Evolutionary conservation across 306 rosid genomes (phyloP).

Genomic region (Malus domestica): DNA sequence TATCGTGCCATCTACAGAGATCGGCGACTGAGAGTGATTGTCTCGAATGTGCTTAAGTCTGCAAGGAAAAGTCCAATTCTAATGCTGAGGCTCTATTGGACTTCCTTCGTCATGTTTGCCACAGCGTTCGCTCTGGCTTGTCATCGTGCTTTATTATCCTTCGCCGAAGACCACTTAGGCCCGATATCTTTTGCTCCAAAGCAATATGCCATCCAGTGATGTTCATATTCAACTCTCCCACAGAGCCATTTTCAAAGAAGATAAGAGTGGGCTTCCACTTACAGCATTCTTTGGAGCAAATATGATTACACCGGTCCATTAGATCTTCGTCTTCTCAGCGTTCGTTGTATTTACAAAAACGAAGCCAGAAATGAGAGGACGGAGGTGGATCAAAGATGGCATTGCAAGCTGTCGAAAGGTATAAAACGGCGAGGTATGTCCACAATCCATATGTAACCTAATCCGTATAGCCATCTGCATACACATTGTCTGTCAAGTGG

Average conservation of each 20-base stretch:
- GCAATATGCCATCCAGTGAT: conserved; percentile 63
- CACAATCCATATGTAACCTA: background rate
- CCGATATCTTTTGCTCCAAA: conserved; percentile 42
- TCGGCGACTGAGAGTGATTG: conserved; percentile 65
- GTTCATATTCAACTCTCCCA: background rate
- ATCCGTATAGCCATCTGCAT: background rate
- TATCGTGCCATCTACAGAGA: conserved; percentile 53
- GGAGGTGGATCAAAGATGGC: background rate
- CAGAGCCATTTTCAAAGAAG: background rate
- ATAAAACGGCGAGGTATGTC: background rate
- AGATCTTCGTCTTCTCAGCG: background rate
- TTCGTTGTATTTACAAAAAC: background rate
- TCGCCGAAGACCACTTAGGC: conserved; percentile 61
- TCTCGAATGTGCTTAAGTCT: conserved; percentile 51
- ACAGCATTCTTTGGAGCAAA: background rate
- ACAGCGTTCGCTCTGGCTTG: conserved; percentile 70
- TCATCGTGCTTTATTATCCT: conserved; percentile 42
- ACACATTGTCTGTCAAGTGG: background rate
- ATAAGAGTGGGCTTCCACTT: background rate
- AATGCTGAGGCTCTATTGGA: conserved; percentile 64
- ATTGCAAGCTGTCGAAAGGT: background rate
- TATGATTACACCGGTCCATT: background rate
- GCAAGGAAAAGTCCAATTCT: conserved; percentile 47
- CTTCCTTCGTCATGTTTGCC: conserved; percentile 41
- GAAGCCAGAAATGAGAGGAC: background rate